Percentiles rank a stretch among this genome's conserved stretches.
Conservation (phyloP, 2,329 filamentous ascomycete species). For the Rutstroemia sp. region DNA sequence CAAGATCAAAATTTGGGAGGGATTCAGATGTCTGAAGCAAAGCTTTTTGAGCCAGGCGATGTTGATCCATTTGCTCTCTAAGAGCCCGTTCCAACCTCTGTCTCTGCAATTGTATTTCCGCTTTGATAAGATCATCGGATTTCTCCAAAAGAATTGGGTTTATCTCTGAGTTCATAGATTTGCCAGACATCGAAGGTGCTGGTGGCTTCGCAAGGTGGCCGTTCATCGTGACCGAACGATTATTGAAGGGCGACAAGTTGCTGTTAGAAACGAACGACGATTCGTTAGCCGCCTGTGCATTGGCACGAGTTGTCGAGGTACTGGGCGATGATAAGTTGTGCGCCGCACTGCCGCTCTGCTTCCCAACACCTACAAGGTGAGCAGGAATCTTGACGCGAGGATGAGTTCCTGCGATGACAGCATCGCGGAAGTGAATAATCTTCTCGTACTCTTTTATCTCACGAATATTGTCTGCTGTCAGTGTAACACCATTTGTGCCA, state of each 20-base stretch:
- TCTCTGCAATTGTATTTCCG: constrained; percentile 72
- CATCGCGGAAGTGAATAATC: constrained; percentile 73
- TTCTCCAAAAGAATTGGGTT: constrained; percentile 81
- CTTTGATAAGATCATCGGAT: constrained; percentile 74
- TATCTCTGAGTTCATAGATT: constrained; percentile 56
- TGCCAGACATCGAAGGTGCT: constrained; percentile 10
- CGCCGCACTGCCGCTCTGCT: constrained; percentile 18
- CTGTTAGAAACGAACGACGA: constrained; percentile 15
- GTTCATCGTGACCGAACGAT: constrained; percentile 22
- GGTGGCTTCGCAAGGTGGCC: constrained; percentile 22
- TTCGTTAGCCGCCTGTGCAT: constrained; percentile 16
- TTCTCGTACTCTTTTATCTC: constrained; percentile 67
- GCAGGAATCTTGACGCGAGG: constrained; percentile 50
- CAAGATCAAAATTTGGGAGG: constrained; percentile 59
- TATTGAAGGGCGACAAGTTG: constrained; percentile 21
- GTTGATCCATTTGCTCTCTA: constrained; percentile 68
- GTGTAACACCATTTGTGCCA: constrained; percentile 26
- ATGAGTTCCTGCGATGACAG: constrained; percentile 71
- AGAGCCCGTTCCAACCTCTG: constrained; percentile 72
- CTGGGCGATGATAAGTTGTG: constrained; percentile 20
- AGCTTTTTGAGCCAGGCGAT: constrained; percentile 37
- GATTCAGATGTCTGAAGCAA: constrained; percentile 40
- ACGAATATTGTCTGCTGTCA: constrained; percentile 42
- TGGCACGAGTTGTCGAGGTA: constrained; percentile 19
- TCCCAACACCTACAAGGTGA: constrained; percentile 31